Conservation (phyloP, 108 stramenopile genomes). For the Nitzschia sp. region DNA sequence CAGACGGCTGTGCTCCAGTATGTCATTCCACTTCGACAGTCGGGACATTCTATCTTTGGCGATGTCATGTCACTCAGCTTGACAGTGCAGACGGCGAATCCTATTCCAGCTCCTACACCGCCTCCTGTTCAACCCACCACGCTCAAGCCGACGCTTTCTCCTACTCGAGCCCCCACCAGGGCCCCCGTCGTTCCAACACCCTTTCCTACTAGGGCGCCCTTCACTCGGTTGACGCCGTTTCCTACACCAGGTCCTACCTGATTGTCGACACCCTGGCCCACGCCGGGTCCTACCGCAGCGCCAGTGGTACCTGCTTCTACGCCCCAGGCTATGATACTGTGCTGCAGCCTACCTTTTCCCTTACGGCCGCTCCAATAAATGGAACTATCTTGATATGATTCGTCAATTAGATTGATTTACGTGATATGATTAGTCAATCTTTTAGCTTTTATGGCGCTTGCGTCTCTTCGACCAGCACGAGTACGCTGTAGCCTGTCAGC, state of each 20-base stretch:
- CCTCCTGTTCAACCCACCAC: not conserved
- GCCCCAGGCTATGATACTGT: not conserved
- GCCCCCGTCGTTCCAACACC: not conserved
- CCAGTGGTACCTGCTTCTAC: too few species aligned
- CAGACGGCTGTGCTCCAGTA: not conserved
- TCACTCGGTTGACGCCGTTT: not conserved
- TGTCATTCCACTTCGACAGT: not conserved
- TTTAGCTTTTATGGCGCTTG: too few species aligned
- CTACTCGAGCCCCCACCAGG: not conserved
- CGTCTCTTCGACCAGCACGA: too few species aligned
- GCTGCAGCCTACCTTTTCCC: not conserved
- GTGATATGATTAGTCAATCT: too few species aligned
- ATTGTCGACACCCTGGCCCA: too few species aligned
- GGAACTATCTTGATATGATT: too few species aligned
- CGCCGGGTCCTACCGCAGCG: too few species aligned
- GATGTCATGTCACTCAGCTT: slow-evolving; percentile 3
- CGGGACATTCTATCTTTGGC: slow-evolving; percentile 5
- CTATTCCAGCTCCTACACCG: slow-evolving; percentile 3
- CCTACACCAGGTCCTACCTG: not conserved
- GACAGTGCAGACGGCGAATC: not conserved
- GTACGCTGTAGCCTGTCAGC: too few species aligned
- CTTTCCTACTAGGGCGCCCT: not conserved
- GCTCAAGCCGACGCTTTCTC: not conserved
- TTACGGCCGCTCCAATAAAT: not conserved
- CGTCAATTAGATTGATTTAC: too few species aligned